Conservation (phyloP, 176 grass and related monocot genomes). For the Neostapfia colusana region DNA sequence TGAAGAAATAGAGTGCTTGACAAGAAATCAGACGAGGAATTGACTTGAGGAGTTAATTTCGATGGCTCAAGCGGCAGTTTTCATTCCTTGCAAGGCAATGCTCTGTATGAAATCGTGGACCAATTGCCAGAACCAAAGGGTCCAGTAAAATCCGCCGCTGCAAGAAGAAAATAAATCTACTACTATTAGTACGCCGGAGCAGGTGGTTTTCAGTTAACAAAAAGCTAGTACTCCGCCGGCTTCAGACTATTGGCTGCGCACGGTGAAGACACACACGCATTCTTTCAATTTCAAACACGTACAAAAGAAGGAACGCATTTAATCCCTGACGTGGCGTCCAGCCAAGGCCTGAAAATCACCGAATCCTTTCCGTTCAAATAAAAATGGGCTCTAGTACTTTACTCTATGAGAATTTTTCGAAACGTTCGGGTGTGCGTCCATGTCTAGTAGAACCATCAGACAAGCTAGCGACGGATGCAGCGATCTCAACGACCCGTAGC, state of each 20-base stretch:
- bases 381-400: too few relatives aligned
- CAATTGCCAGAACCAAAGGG: background rate
- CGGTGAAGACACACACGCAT: background rate
- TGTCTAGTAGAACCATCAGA: background rate
- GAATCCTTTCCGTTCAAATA: too few relatives aligned
- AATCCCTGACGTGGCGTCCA: too few relatives aligned
- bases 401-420: too few relatives aligned
- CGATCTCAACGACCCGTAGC: conserved; percentile 9
- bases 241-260: too few relatives aligned
- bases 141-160: background rate
- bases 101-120: background rate
- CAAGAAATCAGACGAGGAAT: background rate
- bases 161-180: background rate
- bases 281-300: background rate
- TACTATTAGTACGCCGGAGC: too few relatives aligned
- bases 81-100: background rate
- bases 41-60: background rate
- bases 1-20: background rate
- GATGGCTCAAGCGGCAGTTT: background rate
- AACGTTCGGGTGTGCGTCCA: background rate
- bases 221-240: too few relatives aligned
- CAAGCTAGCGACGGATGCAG: conserved; percentile 23
- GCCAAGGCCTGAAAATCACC: too few relatives aligned
- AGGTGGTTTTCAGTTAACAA: too few relatives aligned
- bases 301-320: too few relatives aligned